Conservation (phyloP, 768 basidiomycete genomes). For the Tylopilus balloui region DNA sequence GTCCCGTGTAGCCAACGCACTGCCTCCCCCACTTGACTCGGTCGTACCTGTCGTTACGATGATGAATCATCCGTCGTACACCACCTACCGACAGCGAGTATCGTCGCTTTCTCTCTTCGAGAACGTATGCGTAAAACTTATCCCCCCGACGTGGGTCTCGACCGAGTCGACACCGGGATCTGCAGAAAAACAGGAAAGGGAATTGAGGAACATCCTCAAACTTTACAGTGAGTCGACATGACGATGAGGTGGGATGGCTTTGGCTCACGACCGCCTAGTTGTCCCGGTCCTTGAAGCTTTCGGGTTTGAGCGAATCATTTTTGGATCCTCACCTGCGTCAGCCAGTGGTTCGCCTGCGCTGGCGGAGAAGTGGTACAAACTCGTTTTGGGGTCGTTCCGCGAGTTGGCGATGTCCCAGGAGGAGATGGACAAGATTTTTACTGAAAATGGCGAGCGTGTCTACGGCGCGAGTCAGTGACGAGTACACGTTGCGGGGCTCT, state of each 20-base stretch:
- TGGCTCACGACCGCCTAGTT: slow-evolving; percentile 40
- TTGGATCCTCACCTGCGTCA: slow-evolving; percentile 71
- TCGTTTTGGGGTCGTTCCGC: slow-evolving; percentile 72
- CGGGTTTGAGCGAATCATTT: slow-evolving; percentile 77
- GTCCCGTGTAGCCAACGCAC: slow-evolving; percentile 55
- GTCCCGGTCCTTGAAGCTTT: slow-evolving; percentile 83
- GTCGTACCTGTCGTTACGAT: slow-evolving; percentile 70
- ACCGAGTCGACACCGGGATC: slow-evolving; percentile 35
- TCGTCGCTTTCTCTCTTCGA: slow-evolving; percentile 73
- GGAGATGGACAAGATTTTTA: slow-evolving; percentile 71
- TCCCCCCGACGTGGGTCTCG: slow-evolving; percentile 71
- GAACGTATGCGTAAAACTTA: slow-evolving; percentile 66
- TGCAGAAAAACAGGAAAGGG: slow-evolving; percentile 36
- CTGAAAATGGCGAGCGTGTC: slow-evolving; percentile 41
- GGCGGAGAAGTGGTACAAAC: slow-evolving; percentile 73
- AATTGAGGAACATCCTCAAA: slow-evolving; percentile 63
- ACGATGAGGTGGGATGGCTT: neutral
- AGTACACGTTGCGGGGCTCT: neutral
- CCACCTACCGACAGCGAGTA: slow-evolving; percentile 64
- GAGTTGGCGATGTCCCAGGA: slow-evolving; percentile 79
- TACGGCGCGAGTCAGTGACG: slow-evolving; percentile 30
- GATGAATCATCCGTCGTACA: slow-evolving; percentile 73
- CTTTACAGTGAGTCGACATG: slow-evolving; percentile 66
- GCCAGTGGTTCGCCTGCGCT: slow-evolving; percentile 43
- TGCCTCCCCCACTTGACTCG: slow-evolving; percentile 75